Conservation (phyloP, 23 red algal genomes). For the Gracilariopsis chorda region DNA sequence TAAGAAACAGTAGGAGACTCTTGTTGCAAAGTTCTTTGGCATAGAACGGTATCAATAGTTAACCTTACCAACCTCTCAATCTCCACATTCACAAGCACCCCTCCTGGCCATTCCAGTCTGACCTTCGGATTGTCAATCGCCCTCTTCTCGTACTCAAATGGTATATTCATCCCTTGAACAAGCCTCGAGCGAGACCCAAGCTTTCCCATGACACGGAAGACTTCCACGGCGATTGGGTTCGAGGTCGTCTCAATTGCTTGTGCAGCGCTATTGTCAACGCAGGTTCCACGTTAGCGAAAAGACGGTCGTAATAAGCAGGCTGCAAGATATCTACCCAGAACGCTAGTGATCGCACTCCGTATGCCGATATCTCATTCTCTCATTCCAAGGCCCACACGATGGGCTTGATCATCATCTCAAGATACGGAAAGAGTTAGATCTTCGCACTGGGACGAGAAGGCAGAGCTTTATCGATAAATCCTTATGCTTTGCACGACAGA, state of each 20-base stretch:
- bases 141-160: neutral
- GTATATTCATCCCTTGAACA: neutral
- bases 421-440: slow-evolving; percentile 85
- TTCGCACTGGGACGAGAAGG: slow-evolving; percentile 84
- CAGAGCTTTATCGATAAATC: slow-evolving; percentile 91
- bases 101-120: slow-evolving; percentile 26
- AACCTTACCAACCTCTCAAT: slow-evolving; percentile 20
- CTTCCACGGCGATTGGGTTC: neutral
- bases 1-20: neutral
- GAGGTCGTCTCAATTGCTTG: slow-evolving; percentile 35
- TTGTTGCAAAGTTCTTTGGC: neutral
- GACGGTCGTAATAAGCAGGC: slow-evolving; percentile 74
- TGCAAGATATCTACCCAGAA: slow-evolving; percentile 99
- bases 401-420: slow-evolving; percentile 76
- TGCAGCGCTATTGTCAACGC: slow-evolving; percentile 51
- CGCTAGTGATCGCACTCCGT: slow-evolving; percentile 83
- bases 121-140: neutral
- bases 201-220: slow-evolving; percentile 81
- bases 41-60: neutral
- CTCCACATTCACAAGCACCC: neutral
- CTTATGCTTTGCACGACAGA: slow-evolving; percentile 33
- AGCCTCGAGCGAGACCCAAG: slow-evolving; percentile 57
- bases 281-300: slow-evolving; percentile 75
- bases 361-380: slow-evolving; percentile 50
- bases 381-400: slow-evolving; percentile 72